A percentile compares a stretch with the other conserved stretches of the same genome.
Conservation (phyloP, 768 basidiomycete species). For the Psilocybe cyanescens region DNA sequence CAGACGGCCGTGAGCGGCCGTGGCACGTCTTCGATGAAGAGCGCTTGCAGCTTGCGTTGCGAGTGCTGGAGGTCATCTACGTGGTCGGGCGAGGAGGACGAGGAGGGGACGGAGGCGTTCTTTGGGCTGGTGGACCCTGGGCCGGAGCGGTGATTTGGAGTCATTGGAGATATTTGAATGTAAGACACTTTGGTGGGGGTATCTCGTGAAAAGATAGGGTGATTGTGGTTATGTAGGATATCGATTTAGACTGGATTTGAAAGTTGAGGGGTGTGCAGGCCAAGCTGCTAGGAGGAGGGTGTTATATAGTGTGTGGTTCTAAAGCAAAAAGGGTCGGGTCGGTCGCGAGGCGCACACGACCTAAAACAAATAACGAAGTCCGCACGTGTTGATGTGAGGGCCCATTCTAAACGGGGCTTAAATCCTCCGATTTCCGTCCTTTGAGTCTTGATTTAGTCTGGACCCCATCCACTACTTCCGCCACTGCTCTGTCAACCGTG, state of each 20-base stretch:
- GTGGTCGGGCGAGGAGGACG: neutral
- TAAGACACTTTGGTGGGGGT: slow-evolving; percentile 2
- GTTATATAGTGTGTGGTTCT: neutral
- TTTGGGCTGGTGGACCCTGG: neutral
- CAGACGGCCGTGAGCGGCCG: slow-evolving; percentile 21
- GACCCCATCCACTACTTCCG: neutral
- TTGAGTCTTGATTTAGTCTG: slow-evolving; percentile 6
- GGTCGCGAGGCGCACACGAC: slow-evolving; percentile 11
- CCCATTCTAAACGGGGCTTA: neutral
- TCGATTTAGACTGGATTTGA: neutral
- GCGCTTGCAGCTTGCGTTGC: slow-evolving; percentile 16
- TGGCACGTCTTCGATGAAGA: slow-evolving; percentile 12
- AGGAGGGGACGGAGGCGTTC: neutral
- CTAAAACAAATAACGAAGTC: neutral
- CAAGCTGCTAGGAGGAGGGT: neutral
- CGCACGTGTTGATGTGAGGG: slow-evolving; percentile 1
- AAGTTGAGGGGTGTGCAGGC: neutral
- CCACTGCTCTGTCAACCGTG: neutral
- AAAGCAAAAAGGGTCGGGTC: neutral
- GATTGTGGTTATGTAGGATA: neutral
- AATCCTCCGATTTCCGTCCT: neutral
- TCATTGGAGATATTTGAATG: neutral
- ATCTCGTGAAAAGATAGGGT: neutral
- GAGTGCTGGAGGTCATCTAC: slow-evolving; percentile 7
- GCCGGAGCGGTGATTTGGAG: slow-evolving; percentile 3